These are phyloP conservation scores for Ascocoryne sarcoides DNA, from an alignment of 2,329 filamentous ascomycete genomes.

Conservation along the genomic window DNA sequence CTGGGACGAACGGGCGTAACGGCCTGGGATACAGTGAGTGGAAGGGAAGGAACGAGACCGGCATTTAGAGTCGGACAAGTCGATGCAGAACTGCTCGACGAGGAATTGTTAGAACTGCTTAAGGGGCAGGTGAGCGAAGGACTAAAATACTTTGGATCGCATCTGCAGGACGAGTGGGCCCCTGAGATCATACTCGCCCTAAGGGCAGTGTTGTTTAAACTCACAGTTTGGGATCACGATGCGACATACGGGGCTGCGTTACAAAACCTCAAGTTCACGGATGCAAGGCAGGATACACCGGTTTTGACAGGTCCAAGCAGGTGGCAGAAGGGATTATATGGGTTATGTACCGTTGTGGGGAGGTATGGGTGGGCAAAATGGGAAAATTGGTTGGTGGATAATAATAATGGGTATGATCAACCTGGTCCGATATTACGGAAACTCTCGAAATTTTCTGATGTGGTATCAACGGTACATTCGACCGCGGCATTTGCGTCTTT, in stretches of 20 bases:
- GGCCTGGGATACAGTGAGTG: conserved; percentile 63
- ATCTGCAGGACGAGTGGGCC: conserved; percentile 78
- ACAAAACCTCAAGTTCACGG: conserved; percentile 84
- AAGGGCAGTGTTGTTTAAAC: conserved; percentile 78
- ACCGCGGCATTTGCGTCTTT: conserved; percentile 78
- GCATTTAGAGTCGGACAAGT: conserved; percentile 92
- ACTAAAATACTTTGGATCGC: conserved; percentile 73
- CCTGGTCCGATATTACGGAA: conserved; percentile 41
- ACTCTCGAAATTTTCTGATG: conserved; percentile 61
- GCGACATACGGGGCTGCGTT: conserved; percentile 89
- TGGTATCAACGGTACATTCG: conserved; percentile 66
- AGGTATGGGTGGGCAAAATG: conserved; percentile 87
- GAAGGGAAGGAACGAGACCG: conserved; percentile 70
- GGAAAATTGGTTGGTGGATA: conserved; percentile 75
- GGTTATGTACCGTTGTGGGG: conserved; percentile 76
- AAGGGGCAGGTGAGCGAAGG: conserved; percentile 81
- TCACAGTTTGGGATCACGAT: conserved; percentile 94
- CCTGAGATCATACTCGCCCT: conserved; percentile 75
- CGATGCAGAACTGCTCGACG: conserved; percentile 88
- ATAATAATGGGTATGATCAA: conserved; percentile 66
- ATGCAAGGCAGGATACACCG: conserved; percentile 59
- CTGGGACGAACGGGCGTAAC: conserved; percentile 40
- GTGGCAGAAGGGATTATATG: conserved; percentile 79
- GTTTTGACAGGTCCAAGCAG: conserved; percentile 63
- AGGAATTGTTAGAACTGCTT: conserved; percentile 80